phyloP scores from a whole-genome alignment of 2,329 filamentous ascomycete species.

The Ophiostoma triangulosporum region DNA sequence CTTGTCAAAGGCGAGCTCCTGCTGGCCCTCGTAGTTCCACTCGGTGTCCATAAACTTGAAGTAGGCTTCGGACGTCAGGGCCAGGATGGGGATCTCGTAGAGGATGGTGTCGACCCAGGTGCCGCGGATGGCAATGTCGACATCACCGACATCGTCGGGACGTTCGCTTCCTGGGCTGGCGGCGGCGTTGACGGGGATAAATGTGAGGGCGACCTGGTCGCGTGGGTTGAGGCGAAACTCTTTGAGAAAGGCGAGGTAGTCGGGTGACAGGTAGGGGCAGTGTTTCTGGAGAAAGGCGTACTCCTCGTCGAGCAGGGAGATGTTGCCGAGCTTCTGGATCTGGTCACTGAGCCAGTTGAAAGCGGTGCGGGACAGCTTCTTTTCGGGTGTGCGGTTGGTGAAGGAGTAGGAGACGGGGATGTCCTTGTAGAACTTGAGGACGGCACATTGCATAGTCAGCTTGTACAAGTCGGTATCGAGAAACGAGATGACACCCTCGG shows the following conservation, averaged over 20 bases:
- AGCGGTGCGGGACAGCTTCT: slow-evolving; percentile 73
- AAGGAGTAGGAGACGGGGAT: slow-evolving; percentile 79
- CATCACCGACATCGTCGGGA: slow-evolving; percentile 49
- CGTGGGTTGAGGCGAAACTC: slow-evolving; percentile 69
- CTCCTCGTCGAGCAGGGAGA: slow-evolving; percentile 68
- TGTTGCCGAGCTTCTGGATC: slow-evolving; percentile 70
- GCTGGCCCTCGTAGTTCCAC: slow-evolving; percentile 79
- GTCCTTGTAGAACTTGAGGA: slow-evolving; percentile 81
- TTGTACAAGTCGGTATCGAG: slow-evolving; percentile 85
- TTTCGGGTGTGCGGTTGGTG: slow-evolving; percentile 88
- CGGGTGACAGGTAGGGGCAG: slow-evolving; percentile 65
- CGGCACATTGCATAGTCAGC: slow-evolving; percentile 95
- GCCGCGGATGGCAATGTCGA: slow-evolving; percentile 66
- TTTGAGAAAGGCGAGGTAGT: slow-evolving; percentile 70
- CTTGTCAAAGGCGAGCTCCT: slow-evolving; percentile 74
- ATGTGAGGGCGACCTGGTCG: slow-evolving; percentile 64
- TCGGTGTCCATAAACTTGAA: slow-evolving; percentile 93
- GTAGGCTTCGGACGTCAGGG: slow-evolving; percentile 87
- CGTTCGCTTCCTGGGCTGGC: slow-evolving; percentile 25
- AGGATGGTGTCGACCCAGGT: slow-evolving; percentile 91
- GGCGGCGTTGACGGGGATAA: slow-evolving; percentile 44
- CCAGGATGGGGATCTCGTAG: slow-evolving; percentile 90
- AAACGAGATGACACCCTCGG: slow-evolving; percentile 69
- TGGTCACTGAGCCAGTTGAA: slow-evolving; percentile 78
- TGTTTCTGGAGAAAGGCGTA: slow-evolving; percentile 61